phyloP scores from a whole-genome alignment of 306 rosid genomes.

The Trifolium repens region DNA sequence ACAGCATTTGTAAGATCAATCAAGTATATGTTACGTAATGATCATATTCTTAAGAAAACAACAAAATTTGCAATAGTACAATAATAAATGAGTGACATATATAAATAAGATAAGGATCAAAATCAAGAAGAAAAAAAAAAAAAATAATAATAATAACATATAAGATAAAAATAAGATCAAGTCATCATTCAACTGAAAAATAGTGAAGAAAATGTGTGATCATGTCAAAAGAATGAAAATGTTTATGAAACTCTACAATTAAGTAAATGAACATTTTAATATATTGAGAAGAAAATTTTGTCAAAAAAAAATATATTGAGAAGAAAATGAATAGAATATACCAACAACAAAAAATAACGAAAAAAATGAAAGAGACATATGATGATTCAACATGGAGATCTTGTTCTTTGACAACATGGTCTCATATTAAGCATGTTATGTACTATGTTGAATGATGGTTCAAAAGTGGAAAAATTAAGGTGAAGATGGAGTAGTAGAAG shows the following conservation, averaged over 20 bases:
- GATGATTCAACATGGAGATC: slow-evolving; percentile 7
- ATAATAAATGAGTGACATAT: slow-evolving; percentile 11
- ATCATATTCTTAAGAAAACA: slow-evolving; percentile 30
- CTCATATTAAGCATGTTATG: background rate
- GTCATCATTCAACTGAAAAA: background rate
- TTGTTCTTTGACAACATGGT: background rate
- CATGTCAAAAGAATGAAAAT: background rate
- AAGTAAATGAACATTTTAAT: background rate
- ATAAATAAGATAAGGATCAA: slow-evolving; percentile 17
- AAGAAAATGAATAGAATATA: too few species aligned
- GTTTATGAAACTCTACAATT: background rate
- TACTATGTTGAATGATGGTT: background rate
- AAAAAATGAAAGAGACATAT: background rate
- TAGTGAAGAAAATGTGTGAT: background rate
- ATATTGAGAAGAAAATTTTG: background rate
- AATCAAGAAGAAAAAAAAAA: background rate
- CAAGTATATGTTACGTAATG: slow-evolving; percentile 50
- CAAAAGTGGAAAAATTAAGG: slow-evolving; percentile 28
- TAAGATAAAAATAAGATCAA: slow-evolving; percentile 33
- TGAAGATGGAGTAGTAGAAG: slow-evolving; percentile 28
- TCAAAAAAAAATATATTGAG: too few species aligned
- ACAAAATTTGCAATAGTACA: slow-evolving; percentile 25
- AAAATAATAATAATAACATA: background rate
- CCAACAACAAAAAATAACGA: too few species aligned
- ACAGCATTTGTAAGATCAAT: slow-evolving; percentile 39